These are phyloP conservation scores for Diplodia scrobiculata DNA, from an alignment of 2,329 filamentous ascomycete species.

Conservation along the genomic window DNA sequence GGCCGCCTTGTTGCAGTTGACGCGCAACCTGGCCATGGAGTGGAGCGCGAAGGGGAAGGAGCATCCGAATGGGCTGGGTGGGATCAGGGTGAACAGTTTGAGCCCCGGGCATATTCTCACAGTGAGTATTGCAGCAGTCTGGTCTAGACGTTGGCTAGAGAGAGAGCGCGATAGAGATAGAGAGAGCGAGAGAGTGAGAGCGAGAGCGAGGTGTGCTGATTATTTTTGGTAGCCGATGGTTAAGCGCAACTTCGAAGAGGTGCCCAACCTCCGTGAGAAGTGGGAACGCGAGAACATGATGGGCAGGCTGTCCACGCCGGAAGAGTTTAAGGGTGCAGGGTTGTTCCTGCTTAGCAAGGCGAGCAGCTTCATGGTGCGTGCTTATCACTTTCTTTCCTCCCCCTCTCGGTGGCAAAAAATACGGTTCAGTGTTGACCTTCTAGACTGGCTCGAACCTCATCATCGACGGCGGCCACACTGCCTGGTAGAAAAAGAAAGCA, in stretches of 20 bases:
- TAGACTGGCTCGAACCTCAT: constrained; percentile 41
- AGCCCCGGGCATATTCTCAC: constrained; percentile 78
- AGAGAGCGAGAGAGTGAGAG: background rate
- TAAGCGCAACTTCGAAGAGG: constrained; percentile 71
- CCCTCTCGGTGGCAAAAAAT: background rate
- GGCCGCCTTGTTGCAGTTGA: constrained; percentile 70
- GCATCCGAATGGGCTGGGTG: constrained; percentile 54
- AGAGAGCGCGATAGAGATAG: too few relatives aligned
- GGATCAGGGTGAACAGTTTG: constrained; percentile 76
- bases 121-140: background rate
- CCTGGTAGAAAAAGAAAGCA: constrained; percentile 35
- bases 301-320: constrained; percentile 43
- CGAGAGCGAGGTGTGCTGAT: background rate
- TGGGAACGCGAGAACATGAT: constrained; percentile 88
- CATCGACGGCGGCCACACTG: constrained; percentile 42
- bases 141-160: background rate
- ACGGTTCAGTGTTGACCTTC: background rate
- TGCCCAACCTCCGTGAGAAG: constrained; percentile 60
- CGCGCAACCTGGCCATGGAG: constrained; percentile 68
- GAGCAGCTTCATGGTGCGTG: constrained; percentile 43
- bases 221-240: constrained; percentile 65
- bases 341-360: constrained; percentile 43
- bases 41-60: constrained; percentile 52
- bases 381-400: background rate
- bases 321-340: constrained; percentile 42